Evolutionary conservation across 495 filamentous ascomycete genomes (phyloP).

Genomic region (Penicillium samsonianum): DNA sequence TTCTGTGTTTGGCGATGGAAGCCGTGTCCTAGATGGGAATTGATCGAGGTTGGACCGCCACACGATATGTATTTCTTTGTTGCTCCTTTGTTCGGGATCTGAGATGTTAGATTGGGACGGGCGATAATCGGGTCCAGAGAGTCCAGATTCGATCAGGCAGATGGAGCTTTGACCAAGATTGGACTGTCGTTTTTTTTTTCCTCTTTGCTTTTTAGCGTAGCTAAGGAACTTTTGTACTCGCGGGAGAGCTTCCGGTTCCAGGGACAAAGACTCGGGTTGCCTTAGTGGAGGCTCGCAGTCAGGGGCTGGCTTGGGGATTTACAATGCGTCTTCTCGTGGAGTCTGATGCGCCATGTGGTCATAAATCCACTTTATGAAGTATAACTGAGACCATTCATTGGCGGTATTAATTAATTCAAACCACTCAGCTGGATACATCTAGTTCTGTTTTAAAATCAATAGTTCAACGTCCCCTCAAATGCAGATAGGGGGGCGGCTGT

Average conservation of each 20-base stretch:
- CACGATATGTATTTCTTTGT: slow-evolving; percentile 18
- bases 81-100: slow-evolving; percentile 4
- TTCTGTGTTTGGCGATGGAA: not conserved
- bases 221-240: not conserved
- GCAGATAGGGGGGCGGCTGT: slow-evolving; percentile 11
- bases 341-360: slow-evolving; percentile 4
- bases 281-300: slow-evolving; percentile 8
- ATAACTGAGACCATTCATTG: not conserved
- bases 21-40: not conserved
- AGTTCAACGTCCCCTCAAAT: slow-evolving; percentile 12
- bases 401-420: not conserved
- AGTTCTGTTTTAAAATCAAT: slow-evolving; percentile 13
- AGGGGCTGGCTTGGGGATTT: slow-evolving; percentile 9
- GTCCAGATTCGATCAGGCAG: not conserved
- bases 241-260: slow-evolving; percentile 18
- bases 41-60: slow-evolving; percentile 17
- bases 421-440: not conserved
- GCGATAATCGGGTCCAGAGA: slow-evolving; percentile 5
- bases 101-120: not conserved
- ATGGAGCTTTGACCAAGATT: slow-evolving; percentile 11
- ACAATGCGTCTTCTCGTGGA: slow-evolving; percentile 9
- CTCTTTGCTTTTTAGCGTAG: not conserved
- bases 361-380: slow-evolving; percentile 8
- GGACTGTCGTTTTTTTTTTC: not conserved
- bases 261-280: slow-evolving; percentile 13